Base-by-base conservation (phyloP, 2,329 filamentous ascomycete species). In the Fusarium chuoi region DNA sequence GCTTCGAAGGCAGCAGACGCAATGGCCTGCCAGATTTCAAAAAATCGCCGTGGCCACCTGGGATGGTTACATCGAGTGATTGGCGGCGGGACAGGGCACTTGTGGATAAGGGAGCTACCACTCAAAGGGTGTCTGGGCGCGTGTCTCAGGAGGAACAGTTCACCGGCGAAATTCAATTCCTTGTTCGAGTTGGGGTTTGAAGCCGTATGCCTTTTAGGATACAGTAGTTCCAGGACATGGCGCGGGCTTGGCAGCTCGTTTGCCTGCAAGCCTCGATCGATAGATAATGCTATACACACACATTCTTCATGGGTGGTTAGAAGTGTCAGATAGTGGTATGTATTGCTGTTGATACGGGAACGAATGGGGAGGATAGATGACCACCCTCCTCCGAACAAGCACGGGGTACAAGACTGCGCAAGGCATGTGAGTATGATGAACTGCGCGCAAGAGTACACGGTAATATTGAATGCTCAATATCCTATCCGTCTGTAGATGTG, bases 11-110 rank as follows among this genome's bases (percentile, higher is more conserved):
- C 68, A 69, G 54, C 52, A 68, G 73, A 70, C 75, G 64, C 69
- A 71, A 61, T 77, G 76, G 75, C 71, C 72, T 71, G 76, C 71
- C 77, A 78, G 76, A 78, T 78, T 75, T 78, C 42, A 73, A 55
- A 68, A 75, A 78, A 75, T 78, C 74, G 77, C 77, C 74, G 76
- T 60, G 69, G 56, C 65, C 71, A 65, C 67, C 69, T 76, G 64
- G 68, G 70, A 76, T 71, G 77, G 77, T 78, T 78, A 77, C 77
- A 78, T 78, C 65, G 70, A 75, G 54, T 69, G 76, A 64, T 64
- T 68, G 65, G 46, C 63, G 67, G 65, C 67, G 67, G 63, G 68
- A 69, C 71, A 65, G 63, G 61, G 67, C 51, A 59, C 65, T 56
- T 62, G 73, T 68, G 44, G 67, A 73, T 52, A 67, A 78, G 69